Base-by-base conservation (phyloP, 495 filamentous ascomycete genomes). In the Aspergillus bertholletiae region DNA sequence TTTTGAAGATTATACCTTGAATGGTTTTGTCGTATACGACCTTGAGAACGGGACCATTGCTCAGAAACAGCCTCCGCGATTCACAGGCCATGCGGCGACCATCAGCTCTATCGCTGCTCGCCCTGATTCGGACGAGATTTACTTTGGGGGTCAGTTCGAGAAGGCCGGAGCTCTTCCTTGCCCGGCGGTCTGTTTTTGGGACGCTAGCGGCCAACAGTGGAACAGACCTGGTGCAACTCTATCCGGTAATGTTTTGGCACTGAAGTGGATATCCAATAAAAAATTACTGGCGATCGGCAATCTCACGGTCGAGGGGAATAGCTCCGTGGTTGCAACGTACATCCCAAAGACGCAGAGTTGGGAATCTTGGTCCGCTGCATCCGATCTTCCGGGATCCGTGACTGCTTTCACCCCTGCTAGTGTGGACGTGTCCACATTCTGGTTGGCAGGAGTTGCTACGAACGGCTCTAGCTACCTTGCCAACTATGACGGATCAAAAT, bases 151-250 rank as follows among this genome's bases (percentile, higher is more conserved):
- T 26, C 82, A 78, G 24, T 98, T 97, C 60, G 74, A 81, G 2
- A 77, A 78, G 9, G 95, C 92, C 26, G 95, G 94, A n/a, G 84
- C 87, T 9, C 79, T 97, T 21, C 83, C 77, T 35, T 99, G 94
- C 64, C 80, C 84, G 1, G 83, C 81, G 40, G 82, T 99, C 20
- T 99, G 94, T 72, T 75, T 87, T 53, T 93, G 86, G 68, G 84
- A 86, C 60, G 81, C 84, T 15, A 62, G 75, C 3, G 74, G 70
- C 7, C 80, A 77, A 5, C 86, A 92, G 59, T 99, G 92, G 92
- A 84, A 78, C 59, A 80, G 86, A 48, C 86, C 90, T 30, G 90
- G 89, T 2, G 78, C 76, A 20, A 84, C 80, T 53, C 69, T 96
- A 24, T 65, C 65, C 46, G 95, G 94, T 18, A 81, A 69, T 49